Evolutionary conservation across 1,284 basidiomycete genomes (phyloP).

Genomic region (Golubevia pallescens): DNA sequence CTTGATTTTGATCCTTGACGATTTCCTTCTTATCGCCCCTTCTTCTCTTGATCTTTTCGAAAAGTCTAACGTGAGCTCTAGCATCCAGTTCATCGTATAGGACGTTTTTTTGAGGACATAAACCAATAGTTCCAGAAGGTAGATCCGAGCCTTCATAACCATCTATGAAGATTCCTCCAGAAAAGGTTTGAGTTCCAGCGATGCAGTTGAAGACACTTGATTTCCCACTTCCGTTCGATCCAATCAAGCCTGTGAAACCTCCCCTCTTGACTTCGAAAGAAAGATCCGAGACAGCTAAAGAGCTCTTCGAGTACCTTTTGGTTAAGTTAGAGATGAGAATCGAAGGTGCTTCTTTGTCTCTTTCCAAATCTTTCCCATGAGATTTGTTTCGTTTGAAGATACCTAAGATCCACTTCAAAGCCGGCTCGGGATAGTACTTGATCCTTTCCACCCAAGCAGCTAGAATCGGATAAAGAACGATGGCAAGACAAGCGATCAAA

Average conservation of each 20-base stretch:
- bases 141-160: constrained; percentile 53
- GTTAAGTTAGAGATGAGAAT: constrained; percentile 19
- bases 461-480: constrained; percentile 75
- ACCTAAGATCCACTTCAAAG: constrained; percentile 47
- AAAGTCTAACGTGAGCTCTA: constrained; percentile 75
- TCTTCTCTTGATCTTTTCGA: constrained; percentile 77
- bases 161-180: constrained; percentile 72
- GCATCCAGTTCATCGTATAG: constrained; percentile 79
- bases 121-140: constrained; percentile 73
- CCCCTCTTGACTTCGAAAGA: constrained; percentile 72
- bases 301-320: constrained; percentile 29
- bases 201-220: constrained; percentile 76
- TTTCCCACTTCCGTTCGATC: constrained; percentile 75
- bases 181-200: constrained; percentile 71
- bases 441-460: constrained; percentile 71
- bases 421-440: constrained; percentile 72
- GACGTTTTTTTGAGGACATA: constrained; percentile 83
- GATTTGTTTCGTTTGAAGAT: constrained; percentile 26
- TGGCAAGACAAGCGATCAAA: constrained; percentile 66
- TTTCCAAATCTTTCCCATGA: constrained; percentile 49
- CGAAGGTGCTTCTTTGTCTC: constrained; percentile 20
- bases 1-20: constrained; percentile 67
- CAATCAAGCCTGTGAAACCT: constrained; percentile 77
- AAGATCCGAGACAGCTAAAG: constrained; percentile 65
- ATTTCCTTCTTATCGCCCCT: constrained; percentile 62